Evolutionary conservation across 257 asterid species (phyloP), one percentile per base, ranked within the genome.

Genomic region (Ehretia macrophylla): DNA sequence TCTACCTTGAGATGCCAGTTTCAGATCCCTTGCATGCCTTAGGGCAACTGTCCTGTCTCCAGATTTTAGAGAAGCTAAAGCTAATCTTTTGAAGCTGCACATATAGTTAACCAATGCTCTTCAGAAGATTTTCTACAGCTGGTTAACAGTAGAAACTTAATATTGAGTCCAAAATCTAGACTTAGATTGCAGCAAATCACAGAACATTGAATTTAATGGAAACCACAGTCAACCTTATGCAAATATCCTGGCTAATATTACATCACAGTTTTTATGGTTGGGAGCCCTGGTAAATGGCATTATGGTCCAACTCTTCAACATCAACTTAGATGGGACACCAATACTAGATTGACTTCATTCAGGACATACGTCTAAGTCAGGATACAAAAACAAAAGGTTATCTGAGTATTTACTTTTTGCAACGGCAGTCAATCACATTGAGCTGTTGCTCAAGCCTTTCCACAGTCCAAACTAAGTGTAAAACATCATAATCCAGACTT

Each of bases 391-490:
- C 38, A 40, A 58, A 46, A 59, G n/a, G 54, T 39, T 32, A 42
- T 39, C n/a, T 14, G 23, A 10, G 20, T 53, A 52, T 71, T 70
- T 80, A 82, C 95, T 68, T 83, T 56, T 72, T 72, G 77, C 79
- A 74, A 47, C 91, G 93, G 21, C 72, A 87, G 60, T 82, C 87
- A 59, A 87, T 87, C 76, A 83, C 67, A 58, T 67, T 64, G 71
- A 85, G 83, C 79, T 80, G 94, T 54, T 74, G 85, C 68, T 83
- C 91, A 45, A 90, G 91, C 72, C 76, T 83, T 71, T 87, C 94
- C 3, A 69, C 78, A 3, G 91, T 90, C 85, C 79, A 82, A 60
- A 68, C 60, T 72, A 90, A 83, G 73, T 85, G 94, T 79, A 90
- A 78, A 69, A 83, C 66, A 79, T 75, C 76, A 66, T 65, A 72